These are phyloP conservation scores for Parsonsia alboflavescens DNA, from an alignment of 257 asterid genomes.

Conservation along the genomic window DNA sequence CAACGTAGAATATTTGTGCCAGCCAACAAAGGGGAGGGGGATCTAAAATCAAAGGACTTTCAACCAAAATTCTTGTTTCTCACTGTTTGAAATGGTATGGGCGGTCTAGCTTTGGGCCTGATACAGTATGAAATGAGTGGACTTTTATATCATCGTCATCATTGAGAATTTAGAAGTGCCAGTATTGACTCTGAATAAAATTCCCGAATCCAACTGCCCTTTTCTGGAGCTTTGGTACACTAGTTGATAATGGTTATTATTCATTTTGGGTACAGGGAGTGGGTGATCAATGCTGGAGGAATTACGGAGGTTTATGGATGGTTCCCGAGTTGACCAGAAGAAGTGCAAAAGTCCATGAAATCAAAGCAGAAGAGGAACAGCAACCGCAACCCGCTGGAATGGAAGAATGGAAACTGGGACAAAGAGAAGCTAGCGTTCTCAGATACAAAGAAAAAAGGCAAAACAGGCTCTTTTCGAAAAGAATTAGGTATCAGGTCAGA, in stretches of 20 bases:
- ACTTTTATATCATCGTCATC: not conserved
- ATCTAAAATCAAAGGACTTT: too few species aligned
- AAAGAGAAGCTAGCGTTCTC: slow-evolving; percentile 71
- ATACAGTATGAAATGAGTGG: not conserved
- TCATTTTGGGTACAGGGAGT: slow-evolving; percentile 24
- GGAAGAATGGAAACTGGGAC: slow-evolving; percentile 23
- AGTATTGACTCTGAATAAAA: not conserved
- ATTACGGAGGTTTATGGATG: slow-evolving; percentile 38
- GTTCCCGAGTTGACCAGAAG: slow-evolving; percentile 56
- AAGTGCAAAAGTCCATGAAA: slow-evolving; percentile 7
- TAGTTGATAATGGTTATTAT: not conserved
- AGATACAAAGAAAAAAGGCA: slow-evolving; percentile 90
- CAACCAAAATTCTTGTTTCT: too few species aligned
- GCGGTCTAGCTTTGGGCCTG: not conserved
- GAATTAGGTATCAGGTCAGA: slow-evolving; percentile 73
- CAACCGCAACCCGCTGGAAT: slow-evolving; percentile 1
- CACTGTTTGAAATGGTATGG: not conserved
- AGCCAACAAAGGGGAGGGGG: too few species aligned
- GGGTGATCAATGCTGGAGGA: slow-evolving; percentile 28
- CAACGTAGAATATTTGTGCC: too few species aligned
- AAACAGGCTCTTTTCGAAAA: slow-evolving; percentile 66
- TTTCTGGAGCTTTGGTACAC: not conserved
- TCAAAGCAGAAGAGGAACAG: slow-evolving; percentile 23
- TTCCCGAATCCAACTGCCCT: not conserved
- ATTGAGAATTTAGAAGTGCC: not conserved